Evolutionary conservation across 345 rosid species (phyloP).

Genomic region (Populus alba): DNA sequence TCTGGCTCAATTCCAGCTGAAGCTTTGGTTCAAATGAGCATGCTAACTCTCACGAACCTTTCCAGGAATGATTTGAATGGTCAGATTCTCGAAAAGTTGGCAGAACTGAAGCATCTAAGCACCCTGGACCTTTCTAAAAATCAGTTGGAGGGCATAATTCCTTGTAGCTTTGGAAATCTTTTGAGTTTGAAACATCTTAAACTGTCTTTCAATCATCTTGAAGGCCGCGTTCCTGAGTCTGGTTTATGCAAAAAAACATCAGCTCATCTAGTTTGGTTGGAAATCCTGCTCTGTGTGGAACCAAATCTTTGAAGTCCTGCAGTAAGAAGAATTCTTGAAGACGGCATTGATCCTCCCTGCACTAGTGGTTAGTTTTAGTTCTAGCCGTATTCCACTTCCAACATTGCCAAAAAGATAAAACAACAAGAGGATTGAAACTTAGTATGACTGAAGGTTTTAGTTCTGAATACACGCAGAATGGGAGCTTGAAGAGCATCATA

Average conservation of each 20-base stretch:
- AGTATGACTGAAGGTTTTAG: slow-evolving; percentile 69
- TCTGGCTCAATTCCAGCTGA: slow-evolving; percentile 51
- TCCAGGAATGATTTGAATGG: slow-evolving; percentile 64
- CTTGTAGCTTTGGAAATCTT: slow-evolving; percentile 49
- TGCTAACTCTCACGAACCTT: slow-evolving; percentile 54
- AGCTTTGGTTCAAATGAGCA: slow-evolving; percentile 39
- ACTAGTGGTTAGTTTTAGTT: slow-evolving; percentile 38
- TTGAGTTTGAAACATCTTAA: slow-evolving; percentile 57
- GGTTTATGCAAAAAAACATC: slow-evolving; percentile 59
- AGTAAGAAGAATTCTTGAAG: slow-evolving; percentile 37
- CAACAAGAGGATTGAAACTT: slow-evolving; percentile 42
- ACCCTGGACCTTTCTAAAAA: slow-evolving; percentile 70
- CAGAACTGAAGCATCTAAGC: slow-evolving; percentile 45
- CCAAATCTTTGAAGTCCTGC: slow-evolving; percentile 44
- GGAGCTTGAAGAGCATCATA: slow-evolving; percentile 56
- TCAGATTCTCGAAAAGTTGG: slow-evolving; percentile 44
- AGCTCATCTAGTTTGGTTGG: slow-evolving; percentile 47
- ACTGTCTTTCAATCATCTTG: slow-evolving; percentile 66
- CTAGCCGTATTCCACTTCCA: slow-evolving; percentile 21
- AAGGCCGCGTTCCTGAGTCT: slow-evolving; percentile 62
- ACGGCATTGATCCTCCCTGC: slow-evolving; percentile 33
- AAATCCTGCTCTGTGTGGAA: slow-evolving; percentile 70
- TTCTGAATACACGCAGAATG: slow-evolving; percentile 70
- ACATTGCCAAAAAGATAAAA: slow-evolving; percentile 17
- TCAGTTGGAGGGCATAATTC: slow-evolving; percentile 58